A percentile compares a stretch with the other conserved stretches of the same genome.
Conservation (phyloP, 1,284 basidiomycete species). For the Pseudozyma thailandica region DNA sequence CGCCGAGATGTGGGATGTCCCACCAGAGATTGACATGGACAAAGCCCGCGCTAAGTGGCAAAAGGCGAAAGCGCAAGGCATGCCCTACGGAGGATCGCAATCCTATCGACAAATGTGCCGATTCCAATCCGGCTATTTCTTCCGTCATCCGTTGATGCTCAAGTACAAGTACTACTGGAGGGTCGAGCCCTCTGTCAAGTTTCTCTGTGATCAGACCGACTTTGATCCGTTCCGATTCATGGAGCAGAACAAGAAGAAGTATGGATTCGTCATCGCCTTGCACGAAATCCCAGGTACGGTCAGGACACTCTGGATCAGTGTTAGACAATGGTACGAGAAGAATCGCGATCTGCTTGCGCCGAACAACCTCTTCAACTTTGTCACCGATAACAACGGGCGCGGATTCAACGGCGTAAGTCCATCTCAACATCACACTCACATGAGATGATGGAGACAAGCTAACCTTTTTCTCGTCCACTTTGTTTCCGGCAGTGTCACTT, state of each 20-base stretch:
- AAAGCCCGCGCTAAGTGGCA: conserved; percentile 75
- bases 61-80: conserved; percentile 75
- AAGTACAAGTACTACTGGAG: conserved; percentile 94
- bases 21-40: conserved; percentile 75
- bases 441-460: not conserved
- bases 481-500: conserved; percentile 75
- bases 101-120: conserved; percentile 77
- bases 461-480: not conserved
- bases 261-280: conserved; percentile 81
- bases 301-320: conserved; percentile 78
- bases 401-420: conserved; percentile 71
- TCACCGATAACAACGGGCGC: conserved; percentile 77
- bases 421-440: not conserved
- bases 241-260: conserved; percentile 78
- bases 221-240: conserved; percentile 89
- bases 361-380: conserved; percentile 79
- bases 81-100: conserved; percentile 85
- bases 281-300: conserved; percentile 83
- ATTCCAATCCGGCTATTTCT: conserved; percentile 86
- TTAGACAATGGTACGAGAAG: conserved; percentile 76
- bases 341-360: conserved; percentile 77
- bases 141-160: conserved; percentile 70
- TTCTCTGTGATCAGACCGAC: conserved; percentile 77
- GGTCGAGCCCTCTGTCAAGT: conserved; percentile 80
- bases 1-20: conserved; percentile 83